These are phyloP conservation scores for Xanthoconium separans DNA, from an alignment of 1,284 basidiomycete genomes.

Conservation along the genomic window DNA sequence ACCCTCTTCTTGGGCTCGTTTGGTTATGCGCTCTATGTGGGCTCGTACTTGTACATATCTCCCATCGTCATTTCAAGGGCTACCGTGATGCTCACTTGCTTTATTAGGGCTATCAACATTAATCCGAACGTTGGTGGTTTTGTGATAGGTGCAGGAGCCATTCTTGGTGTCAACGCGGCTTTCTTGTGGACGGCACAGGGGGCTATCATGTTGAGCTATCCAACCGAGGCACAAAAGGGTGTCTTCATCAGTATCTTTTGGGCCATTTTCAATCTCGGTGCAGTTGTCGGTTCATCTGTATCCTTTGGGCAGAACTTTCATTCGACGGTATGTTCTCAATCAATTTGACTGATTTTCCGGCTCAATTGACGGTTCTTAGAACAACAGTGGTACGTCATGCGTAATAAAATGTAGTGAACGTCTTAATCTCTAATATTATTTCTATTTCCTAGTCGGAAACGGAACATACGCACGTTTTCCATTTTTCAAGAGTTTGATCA, in stretches of 20 bases:
- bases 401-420: no score
- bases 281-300: slow-evolving; percentile 32
- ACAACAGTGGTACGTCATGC: no score
- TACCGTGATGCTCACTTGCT: slow-evolving; percentile 16
- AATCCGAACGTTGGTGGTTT: slow-evolving; percentile 41
- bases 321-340: no score
- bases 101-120: slow-evolving; percentile 31
- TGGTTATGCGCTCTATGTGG: slow-evolving; percentile 55
- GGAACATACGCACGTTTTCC: no score
- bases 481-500: no score
- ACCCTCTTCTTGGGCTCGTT: slow-evolving; percentile 54
- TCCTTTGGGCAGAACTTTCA: no score
- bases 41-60: slow-evolving; percentile 32
- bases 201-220: slow-evolving; percentile 60
- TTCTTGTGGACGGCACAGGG: slow-evolving; percentile 69
- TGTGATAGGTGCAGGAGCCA: slow-evolving; percentile 47
- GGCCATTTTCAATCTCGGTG: slow-evolving; percentile 66
- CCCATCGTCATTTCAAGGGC: background rate
- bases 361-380: no score
- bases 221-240: slow-evolving; percentile 58
- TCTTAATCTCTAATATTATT: no score
- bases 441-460: no score
- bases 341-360: no score
- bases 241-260: slow-evolving; percentile 63
- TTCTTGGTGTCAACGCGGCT: slow-evolving; percentile 62